Evolutionary conservation across 2,329 filamentous ascomycete genomes (phyloP).

Genomic region (Fusarium virguliforme): DNA sequence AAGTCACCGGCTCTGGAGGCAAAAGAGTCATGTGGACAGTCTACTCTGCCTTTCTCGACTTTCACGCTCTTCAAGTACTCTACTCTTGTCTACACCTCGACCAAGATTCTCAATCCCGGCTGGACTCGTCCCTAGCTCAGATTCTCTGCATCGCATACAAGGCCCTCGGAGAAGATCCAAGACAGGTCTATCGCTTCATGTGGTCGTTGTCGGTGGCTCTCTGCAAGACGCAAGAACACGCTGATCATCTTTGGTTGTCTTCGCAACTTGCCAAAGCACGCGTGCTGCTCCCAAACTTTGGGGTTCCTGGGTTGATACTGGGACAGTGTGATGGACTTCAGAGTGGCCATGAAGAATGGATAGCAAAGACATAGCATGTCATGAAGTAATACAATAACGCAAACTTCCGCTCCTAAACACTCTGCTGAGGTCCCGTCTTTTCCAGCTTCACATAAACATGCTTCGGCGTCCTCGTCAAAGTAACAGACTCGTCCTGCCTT

Average conservation of each 20-base stretch:
- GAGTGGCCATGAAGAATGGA: neutral
- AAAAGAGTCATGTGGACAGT: constrained; percentile 49
- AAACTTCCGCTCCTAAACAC: neutral
- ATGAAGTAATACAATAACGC: neutral
- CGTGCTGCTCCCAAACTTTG: constrained; percentile 40
- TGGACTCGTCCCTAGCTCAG: constrained; percentile 2
- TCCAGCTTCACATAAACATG: constrained; percentile 29
- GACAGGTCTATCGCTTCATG: constrained; percentile 45
- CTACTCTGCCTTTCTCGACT: constrained; percentile 42
- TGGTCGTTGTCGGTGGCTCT: constrained; percentile 46
- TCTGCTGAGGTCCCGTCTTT: neutral
- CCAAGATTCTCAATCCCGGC: neutral
- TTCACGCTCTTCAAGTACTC: constrained; percentile 36
- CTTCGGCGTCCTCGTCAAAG: constrained; percentile 31
- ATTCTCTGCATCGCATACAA: constrained; percentile 43
- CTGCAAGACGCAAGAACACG: constrained; percentile 18
- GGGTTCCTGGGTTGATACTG: constrained; percentile 32
- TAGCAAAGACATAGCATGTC: too few relatives aligned
- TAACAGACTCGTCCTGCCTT: constrained; percentile 24
- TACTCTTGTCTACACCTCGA: constrained; percentile 21
- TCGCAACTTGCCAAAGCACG: constrained; percentile 29
- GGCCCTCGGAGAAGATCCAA: constrained; percentile 33
- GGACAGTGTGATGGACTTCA: constrained; percentile 25
- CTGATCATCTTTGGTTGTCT: constrained; percentile 33
- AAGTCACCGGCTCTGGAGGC: constrained; percentile 15